These are phyloP conservation scores for Puccinia polysora DNA, from an alignment of 1,284 basidiomycete species.

Conservation along the genomic window DNA sequence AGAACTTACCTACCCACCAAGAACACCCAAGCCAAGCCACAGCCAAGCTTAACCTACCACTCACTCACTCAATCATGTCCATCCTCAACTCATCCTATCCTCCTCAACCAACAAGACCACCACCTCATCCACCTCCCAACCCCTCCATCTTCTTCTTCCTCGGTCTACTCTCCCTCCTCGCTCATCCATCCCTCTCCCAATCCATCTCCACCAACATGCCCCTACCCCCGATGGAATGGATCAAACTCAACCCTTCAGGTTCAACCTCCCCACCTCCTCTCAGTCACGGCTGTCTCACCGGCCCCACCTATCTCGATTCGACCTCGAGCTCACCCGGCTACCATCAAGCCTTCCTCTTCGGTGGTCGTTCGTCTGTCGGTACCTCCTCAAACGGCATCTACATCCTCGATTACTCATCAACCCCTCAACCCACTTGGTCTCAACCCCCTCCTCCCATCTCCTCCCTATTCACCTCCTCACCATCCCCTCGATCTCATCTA, in stretches of 20 bases:
- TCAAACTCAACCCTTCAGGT: conserved; percentile 18
- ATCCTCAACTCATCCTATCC: too few species aligned
- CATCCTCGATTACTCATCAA: conserved; percentile 18
- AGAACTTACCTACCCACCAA: too few species aligned
- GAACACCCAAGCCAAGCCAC: too few species aligned
- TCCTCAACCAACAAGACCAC: too few species aligned
- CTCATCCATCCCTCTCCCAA: conserved; percentile 3
- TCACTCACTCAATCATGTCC: too few species aligned
- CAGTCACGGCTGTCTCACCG: conserved; percentile 25
- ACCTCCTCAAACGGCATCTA: conserved; percentile 9
- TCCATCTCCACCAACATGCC: conserved; percentile 36
- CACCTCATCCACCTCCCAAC: too few species aligned
- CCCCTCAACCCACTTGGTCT: conserved; percentile 20
- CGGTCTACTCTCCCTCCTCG: too few species aligned
- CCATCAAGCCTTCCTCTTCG: conserved; percentile 20
- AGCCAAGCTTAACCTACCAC: too few species aligned
- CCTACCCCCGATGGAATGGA: conserved; percentile 41
- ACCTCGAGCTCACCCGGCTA: neutral
- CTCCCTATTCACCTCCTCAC: conserved; percentile 25
- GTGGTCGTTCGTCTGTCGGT: conserved; percentile 24
- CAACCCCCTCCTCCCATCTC: conserved; percentile 25
- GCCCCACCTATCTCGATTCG: conserved; percentile 17
- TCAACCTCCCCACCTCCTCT: conserved; percentile 24
- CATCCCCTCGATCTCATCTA: conserved; percentile 12
- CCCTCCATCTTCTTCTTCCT: too few species aligned